Evolutionary conservation across 257 asterid genomes (phyloP), one percentile per base, ranked within the genome.

Genomic region (Perilla frutescens): DNA sequence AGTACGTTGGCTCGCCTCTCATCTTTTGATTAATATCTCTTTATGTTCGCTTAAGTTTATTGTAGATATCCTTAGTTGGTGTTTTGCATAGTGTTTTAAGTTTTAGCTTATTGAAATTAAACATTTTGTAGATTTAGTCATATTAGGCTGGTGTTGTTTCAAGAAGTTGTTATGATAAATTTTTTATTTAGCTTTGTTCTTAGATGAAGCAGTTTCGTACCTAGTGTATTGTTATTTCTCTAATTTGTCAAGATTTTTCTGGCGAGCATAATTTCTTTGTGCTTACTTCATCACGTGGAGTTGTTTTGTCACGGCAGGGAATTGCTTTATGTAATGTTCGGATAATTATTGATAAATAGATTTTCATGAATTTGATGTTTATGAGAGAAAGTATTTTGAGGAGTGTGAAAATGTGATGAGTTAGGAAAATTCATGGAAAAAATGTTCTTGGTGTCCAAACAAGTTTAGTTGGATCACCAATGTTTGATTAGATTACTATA

Each of bases 1-100:
- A 88, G 98, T 93, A 79, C 56, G 96, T 81, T 76, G 63, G 26
- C 85, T 82, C 54, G 50, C 56, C 37, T 70, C 51, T 74, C 66
- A 15, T 76, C 68, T 50, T 58, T 63, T 72, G 34, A 34, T 10
- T 51, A 49, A 60, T 53, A 70, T 41, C 72, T 54, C 14, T 71
- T 45, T 60, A 50, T 80, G 37, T 36, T 20, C 26, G 26, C 26
- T 0, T 65, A 15, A 4, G 14, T 41, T 29, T 49, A 3, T 31
- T 77, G 3, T 61, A 40, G 37, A 15, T 55, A 51, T 57, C 11
- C 49, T 14, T 68, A 4, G 57, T 60, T 60, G 56, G 48, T 29
- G 56, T 49, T 71, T 20, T 10, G 74, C 5, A 13, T n/a, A 45
- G 71, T 12, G 10, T 26, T 39, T 31, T 36, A 3, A 40, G 54